Evolutionary conservation across 2,329 filamentous ascomycete species (phyloP).

Genomic region (Nemania sp.): DNA sequence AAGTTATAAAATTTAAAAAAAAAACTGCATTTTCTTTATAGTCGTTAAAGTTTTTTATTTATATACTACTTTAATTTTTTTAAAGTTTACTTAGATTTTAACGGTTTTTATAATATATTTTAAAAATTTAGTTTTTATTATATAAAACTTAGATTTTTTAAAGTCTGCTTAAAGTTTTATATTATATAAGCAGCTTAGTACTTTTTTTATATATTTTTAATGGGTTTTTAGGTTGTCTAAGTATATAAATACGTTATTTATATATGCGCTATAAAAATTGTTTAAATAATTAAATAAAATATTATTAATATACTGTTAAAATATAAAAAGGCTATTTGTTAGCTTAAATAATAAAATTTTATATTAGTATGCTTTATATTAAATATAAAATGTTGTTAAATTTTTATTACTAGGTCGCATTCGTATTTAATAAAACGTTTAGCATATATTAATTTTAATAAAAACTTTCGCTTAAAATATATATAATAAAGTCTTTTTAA

Average conservation of each 20-base stretch:
- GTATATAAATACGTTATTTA: too few relatives aligned
- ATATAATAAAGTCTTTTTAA: too few relatives aligned
- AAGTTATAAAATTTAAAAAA: neutral
- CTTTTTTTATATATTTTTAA: too few relatives aligned
- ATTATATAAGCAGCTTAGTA: neutral
- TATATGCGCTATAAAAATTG: too few relatives aligned
- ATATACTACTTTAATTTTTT: neutral
- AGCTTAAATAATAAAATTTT: neutral
- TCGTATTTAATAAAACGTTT: neutral
- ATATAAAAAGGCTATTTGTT: neutral
- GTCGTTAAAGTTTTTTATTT: neutral
- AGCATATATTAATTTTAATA: neutral
- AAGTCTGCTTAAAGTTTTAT: neutral
- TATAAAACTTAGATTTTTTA: neutral
- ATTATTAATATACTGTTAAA: neutral
- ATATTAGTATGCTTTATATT: too few relatives aligned
- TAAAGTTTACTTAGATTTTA: neutral
- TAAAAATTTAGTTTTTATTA: neutral
- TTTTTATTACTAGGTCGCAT: neutral
- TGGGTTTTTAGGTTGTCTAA: too few relatives aligned
- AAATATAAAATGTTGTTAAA: neutral
- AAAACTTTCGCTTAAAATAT: too few relatives aligned
- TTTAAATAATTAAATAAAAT: neutral
- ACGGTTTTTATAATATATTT: neutral
- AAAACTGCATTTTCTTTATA: neutral